Percentiles rank a stretch among this genome's conserved stretches.
These are phyloP conservation scores for Mortierella sp. DNA, from an alignment of 371 early-diverging fungal species.

Conservation along the genomic window DNA sequence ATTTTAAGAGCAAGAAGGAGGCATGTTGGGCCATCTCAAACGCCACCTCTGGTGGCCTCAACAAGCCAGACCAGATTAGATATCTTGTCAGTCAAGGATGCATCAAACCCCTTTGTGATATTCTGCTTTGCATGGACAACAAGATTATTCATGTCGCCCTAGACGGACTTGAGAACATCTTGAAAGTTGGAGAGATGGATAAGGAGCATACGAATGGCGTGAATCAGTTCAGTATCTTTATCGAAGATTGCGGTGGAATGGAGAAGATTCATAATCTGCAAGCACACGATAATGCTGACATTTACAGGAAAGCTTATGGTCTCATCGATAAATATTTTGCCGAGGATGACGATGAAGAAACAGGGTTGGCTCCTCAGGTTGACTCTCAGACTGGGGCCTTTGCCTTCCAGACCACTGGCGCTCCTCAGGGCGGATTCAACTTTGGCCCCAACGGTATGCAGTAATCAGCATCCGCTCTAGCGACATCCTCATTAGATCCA, in stretches of 20 bases:
- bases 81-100: conserved; percentile 93
- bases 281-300: conserved; percentile 91
- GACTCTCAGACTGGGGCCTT: conserved; percentile 78
- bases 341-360: conserved; percentile 88
- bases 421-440: conserved; percentile 82
- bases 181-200: conserved; percentile 94
- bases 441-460: conserved; percentile 62
- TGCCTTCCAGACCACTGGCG: conserved; percentile 73
- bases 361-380: conserved; percentile 74
- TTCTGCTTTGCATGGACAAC: conserved; percentile 92
- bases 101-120: conserved; percentile 96
- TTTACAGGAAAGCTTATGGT: conserved; percentile 93
- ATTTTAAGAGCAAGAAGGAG: conserved; percentile 99
- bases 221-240: conserved; percentile 86
- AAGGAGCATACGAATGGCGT: conserved; percentile 67
- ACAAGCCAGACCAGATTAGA: conserved; percentile 90
- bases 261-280: conserved; percentile 93
- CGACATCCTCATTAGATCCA: too few relatives aligned
- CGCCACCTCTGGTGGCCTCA: conserved; percentile 94
- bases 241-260: conserved; percentile 94
- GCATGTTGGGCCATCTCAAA: conserved; percentile 99
- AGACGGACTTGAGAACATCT: conserved; percentile 97
- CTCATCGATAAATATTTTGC: conserved; percentile 96
- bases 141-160: conserved; percentile 96
- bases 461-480: conserved; percentile 4